A percentile compares a stretch with the other conserved stretches of the same genome.
These are phyloP conservation scores for Arbutus unedo DNA, from an alignment of 148 eudicot genomes.

Conservation along the genomic window DNA sequence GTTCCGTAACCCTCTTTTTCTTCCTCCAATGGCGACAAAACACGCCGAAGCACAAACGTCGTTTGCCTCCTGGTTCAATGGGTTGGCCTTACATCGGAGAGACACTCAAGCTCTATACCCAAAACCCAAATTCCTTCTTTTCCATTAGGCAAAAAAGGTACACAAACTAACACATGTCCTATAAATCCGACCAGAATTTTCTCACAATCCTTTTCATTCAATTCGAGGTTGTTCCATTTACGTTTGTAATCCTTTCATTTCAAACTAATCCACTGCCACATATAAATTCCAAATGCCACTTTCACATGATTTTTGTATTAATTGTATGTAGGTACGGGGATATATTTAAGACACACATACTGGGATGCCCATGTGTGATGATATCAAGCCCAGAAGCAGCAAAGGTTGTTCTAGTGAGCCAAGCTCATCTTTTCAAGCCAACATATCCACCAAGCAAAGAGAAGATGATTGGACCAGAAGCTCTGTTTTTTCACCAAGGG, in stretches of 20 bases:
- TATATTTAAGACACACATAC: conserved; percentile 75
- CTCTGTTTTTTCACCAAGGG: conserved; percentile 90
- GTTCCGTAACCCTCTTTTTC: conserved; percentile 1
- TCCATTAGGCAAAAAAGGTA: conserved; percentile 57
- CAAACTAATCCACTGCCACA: too few relatives aligned
- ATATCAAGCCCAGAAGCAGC: conserved; percentile 88
- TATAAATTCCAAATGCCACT: neutral
- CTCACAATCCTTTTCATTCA: too few relatives aligned
- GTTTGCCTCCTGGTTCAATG: conserved; percentile 85
- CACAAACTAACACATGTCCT: neutral
- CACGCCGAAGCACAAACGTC: conserved; percentile 18
- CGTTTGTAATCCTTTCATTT: too few relatives aligned
- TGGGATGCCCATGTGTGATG: conserved; percentile 97
- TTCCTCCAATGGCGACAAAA: conserved; percentile 24
- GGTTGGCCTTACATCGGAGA: conserved; percentile 97
- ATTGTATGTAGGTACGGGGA: conserved; percentile 55
- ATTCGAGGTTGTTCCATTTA: too few relatives aligned
- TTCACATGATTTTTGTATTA: too few relatives aligned
- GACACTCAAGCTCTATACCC: conserved; percentile 77
- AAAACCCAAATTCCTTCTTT: conserved; percentile 82
- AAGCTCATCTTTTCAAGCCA: conserved; percentile 84
- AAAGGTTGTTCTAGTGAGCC: conserved; percentile 53
- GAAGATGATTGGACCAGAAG: conserved; percentile 75
- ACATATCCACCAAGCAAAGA: conserved; percentile 84
- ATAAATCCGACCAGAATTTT: too few relatives aligned